Evolutionary conservation across 176 grass and related monocot species (phyloP).

Genomic region (Juncus effusus): DNA sequence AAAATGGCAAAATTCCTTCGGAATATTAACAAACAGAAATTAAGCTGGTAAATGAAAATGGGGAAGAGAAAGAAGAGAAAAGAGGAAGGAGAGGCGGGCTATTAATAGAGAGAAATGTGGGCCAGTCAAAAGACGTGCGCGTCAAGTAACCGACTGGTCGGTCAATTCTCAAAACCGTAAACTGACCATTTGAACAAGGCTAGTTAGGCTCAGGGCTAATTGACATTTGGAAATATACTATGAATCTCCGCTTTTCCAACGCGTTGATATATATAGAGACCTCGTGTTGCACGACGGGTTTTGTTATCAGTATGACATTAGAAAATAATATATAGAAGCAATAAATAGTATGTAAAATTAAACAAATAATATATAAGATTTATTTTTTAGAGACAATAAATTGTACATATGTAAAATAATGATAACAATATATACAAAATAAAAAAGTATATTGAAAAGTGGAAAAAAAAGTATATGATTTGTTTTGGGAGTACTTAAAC

Average conservation of each 20-base stretch:
- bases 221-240: neutral
- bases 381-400: too few relatives aligned
- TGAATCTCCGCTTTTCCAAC: slow-evolving; percentile 12
- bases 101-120: slow-evolving; percentile 51
- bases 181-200: neutral
- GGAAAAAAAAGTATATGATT: neutral
- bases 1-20: too few relatives aligned
- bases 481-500: neutral
- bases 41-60: neutral
- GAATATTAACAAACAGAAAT: neutral
- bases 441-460: too few relatives aligned
- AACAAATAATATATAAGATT: too few relatives aligned
- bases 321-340: neutral
- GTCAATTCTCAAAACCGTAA: slow-evolving; percentile 16
- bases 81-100: neutral
- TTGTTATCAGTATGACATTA: neutral
- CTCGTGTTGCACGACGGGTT: slow-evolving; percentile 4
- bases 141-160: slow-evolving; percentile 30
- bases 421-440: too few relatives aligned
- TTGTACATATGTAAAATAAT: too few relatives aligned
- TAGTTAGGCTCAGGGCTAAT: neutral
- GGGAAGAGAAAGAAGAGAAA: slow-evolving; percentile 26
- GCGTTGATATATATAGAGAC: slow-evolving; percentile 3
- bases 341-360: too few relatives aligned
- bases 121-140: slow-evolving; percentile 24